Evolutionary conservation across 2,329 filamentous ascomycete genomes (phyloP).

Genomic region (Grosmannia clavigera): DNA sequence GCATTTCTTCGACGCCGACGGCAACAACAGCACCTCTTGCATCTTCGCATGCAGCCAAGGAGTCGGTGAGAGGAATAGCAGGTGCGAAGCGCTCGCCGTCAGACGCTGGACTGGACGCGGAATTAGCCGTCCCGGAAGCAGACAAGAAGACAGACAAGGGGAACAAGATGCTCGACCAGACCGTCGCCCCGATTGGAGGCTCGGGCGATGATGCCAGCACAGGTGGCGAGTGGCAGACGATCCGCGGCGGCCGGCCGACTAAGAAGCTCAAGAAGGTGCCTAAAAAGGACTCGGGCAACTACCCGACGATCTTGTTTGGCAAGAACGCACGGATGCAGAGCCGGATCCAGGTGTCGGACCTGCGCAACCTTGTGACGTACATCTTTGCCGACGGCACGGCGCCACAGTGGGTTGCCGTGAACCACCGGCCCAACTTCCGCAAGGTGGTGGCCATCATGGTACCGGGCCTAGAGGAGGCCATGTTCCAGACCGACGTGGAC

Average conservation of each 20-base stretch:
- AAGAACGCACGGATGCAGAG: conserved; percentile 44
- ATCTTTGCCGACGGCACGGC: conserved; percentile 53
- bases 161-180: conserved; percentile 3
- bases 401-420: conserved; percentile 53
- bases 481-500: conserved; percentile 59
- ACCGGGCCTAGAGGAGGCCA: conserved; percentile 77
- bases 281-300: conserved; percentile 39
- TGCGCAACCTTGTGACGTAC: conserved; percentile 53
- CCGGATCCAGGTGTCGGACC: conserved; percentile 48
- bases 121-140: not conserved
- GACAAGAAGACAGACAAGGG: not conserved
- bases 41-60: too few species aligned
- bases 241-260: conserved; percentile 30
- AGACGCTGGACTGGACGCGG: not conserved
- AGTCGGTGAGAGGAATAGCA: not conserved
- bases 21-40: not conserved
- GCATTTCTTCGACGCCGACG: not conserved
- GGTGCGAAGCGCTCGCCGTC: not conserved
- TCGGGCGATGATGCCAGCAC: conserved; percentile 15
- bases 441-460: conserved; percentile 88
- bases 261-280: conserved; percentile 53
- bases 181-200: conserved; percentile 12
- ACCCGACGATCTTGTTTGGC: conserved; percentile 48
- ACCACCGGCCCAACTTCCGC: conserved; percentile 49
- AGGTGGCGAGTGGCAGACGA: conserved; percentile 37